Evolutionary conservation across 2,329 filamentous ascomycete species (phyloP).

Genomic region (Bipolaris bicolor): DNA sequence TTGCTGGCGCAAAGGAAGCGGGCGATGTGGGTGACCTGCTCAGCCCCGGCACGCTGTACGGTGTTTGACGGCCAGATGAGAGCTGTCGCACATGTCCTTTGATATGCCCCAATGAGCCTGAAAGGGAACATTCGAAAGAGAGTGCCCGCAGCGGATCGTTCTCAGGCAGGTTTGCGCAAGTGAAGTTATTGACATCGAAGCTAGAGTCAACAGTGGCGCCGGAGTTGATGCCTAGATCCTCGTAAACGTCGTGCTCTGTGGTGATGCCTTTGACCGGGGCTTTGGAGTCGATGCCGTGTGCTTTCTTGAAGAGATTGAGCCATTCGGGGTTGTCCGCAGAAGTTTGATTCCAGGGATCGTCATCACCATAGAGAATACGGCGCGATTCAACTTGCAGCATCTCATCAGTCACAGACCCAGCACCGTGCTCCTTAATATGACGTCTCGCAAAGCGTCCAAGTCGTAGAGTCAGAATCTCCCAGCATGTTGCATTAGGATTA

Average conservation of each 20-base stretch:
- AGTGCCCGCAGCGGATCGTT: constrained; percentile 22
- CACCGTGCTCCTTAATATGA: constrained; percentile 45
- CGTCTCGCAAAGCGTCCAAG: constrained; percentile 55
- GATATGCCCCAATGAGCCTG: constrained; percentile 29
- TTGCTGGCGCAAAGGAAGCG: constrained; percentile 18
- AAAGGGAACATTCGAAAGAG: constrained; percentile 36
- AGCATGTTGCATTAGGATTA: constrained; percentile 51
- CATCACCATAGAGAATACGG: constrained; percentile 55
- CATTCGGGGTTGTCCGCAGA: constrained; percentile 53
- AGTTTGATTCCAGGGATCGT: constrained; percentile 57
- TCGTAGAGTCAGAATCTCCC: constrained; percentile 57
- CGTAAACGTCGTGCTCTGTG: constrained; percentile 36
- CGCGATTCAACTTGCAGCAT: constrained; percentile 57
- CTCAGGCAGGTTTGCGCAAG: constrained; percentile 12
- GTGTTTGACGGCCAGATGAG: constrained; percentile 23
- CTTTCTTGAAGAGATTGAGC: constrained; percentile 58
- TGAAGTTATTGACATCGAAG: constrained; percentile 40
- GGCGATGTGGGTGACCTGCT: constrained; percentile 27
- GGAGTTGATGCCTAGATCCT: constrained; percentile 42
- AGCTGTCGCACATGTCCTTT: constrained; percentile 20
- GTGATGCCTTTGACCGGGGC: constrained; percentile 15
- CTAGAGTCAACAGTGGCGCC: constrained; percentile 35
- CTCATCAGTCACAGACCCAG: constrained; percentile 53
- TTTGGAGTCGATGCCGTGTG: constrained; percentile 49
- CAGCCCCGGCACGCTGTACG: constrained; percentile 23